These are phyloP conservation scores for Inosperma sp. DNA, from an alignment of 768 basidiomycete species.

Conservation along the genomic window DNA sequence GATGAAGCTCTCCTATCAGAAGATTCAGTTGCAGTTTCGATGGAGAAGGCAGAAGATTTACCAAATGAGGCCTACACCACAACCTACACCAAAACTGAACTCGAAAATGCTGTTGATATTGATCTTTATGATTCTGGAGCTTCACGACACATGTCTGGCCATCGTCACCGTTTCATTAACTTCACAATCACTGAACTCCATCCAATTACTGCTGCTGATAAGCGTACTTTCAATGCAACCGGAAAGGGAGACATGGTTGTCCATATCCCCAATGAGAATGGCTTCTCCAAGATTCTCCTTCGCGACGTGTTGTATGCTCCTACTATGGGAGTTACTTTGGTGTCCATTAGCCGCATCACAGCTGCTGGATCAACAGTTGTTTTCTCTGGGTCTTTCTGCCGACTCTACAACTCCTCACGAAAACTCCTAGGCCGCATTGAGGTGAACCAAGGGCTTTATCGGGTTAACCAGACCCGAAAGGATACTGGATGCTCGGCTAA, in stretches of 20 bases:
- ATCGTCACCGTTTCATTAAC: conserved; percentile 27
- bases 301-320: conserved; percentile 30
- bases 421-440: conserved; percentile 18
- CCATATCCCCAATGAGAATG: conserved; percentile 21
- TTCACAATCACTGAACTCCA: conserved; percentile 22
- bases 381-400: conserved; percentile 23
- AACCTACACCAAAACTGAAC: conserved; percentile 1
- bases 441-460: conserved; percentile 19
- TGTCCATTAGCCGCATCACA: conserved; percentile 29
- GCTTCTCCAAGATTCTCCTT: conserved; percentile 21
- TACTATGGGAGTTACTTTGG: conserved; percentile 27
- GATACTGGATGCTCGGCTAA: neutral
- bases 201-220: conserved; percentile 30
- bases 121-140: conserved; percentile 37
- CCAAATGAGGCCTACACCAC: conserved; percentile 3
- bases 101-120: conserved; percentile 12
- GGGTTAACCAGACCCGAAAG: conserved; percentile 1
- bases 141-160: conserved; percentile 33
- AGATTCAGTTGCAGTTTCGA: too few species aligned
- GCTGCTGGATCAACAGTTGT: conserved; percentile 20
- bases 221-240: conserved; percentile 25
- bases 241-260: conserved; percentile 30
- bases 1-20: neutral
- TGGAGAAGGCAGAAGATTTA: neutral
- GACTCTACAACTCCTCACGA: conserved; percentile 20